Evolutionary conservation across 1,284 basidiomycete genomes (phyloP).

Genomic region (Puccinia polysora): DNA sequence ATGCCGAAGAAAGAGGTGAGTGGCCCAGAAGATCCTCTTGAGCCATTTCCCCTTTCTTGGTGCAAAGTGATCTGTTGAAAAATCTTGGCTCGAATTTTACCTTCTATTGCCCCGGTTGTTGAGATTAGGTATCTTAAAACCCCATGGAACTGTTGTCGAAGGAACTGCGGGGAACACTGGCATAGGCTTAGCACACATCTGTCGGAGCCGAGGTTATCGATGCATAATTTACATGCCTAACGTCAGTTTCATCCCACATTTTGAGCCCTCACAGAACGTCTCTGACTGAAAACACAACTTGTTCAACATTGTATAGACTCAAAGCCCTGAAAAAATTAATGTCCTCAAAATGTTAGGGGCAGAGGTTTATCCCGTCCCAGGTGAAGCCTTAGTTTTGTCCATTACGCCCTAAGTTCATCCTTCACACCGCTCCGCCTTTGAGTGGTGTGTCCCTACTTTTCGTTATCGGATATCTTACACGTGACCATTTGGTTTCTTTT

Average conservation of each 20-base stretch:
- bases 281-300: neutral
- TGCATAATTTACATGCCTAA: slow-evolving; percentile 55
- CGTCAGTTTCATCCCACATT: slow-evolving; percentile 1
- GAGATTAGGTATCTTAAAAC: slow-evolving; percentile 49
- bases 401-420: no score
- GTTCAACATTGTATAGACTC: slow-evolving; percentile 47
- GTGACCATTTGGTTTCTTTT: no score
- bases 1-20: slow-evolving; percentile 81
- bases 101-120: no score
- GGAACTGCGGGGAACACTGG: slow-evolving; percentile 54
- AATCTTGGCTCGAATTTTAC: neutral
- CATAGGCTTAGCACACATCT: slow-evolving; percentile 53
- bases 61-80: no score
- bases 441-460: neutral
- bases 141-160: slow-evolving; percentile 53
- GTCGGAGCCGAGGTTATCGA: slow-evolving; percentile 52
- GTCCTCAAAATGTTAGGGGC: slow-evolving; percentile 53
- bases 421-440: no score
- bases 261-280: neutral
- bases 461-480: no score
- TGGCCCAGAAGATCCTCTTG: slow-evolving; percentile 53
- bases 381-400: no score
- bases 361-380: slow-evolving; percentile 53
- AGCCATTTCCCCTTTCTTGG: neutral
- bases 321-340: slow-evolving; percentile 53